Evolutionary conservation across 106 monocot genomes (phyloP), one percentile per base, ranked within the genome.

Genomic region (Dioscorea alata): DNA sequence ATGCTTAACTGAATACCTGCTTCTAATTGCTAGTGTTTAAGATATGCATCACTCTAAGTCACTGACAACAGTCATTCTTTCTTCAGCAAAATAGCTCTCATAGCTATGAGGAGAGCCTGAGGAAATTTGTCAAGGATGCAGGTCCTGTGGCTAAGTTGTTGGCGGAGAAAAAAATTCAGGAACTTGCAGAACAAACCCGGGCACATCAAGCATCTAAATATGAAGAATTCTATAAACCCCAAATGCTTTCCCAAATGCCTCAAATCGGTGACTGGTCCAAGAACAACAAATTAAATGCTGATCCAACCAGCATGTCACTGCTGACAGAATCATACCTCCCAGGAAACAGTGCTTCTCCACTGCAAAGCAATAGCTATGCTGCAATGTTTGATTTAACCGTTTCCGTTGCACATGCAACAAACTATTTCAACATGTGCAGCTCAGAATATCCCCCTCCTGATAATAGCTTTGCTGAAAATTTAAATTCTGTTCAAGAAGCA

Each of bases 91-190:
- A 48, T 1, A 53, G 32, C 33, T 51, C 67, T 25, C 50, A n/a
- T 4, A 72, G 67, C 51, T 85, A 78, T 60, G 64, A 51, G 58
- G 85, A 78, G 34, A 85, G 85, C 71, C 23, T 85, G 60, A 35
- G 54, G 4, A 60, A 8, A 2, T 85, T 78, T 25, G 74, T 78
- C 32, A 81, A 71, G 60, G 60, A 74, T 56, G 78, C 78, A n/a
- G 78, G 85, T 12, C 73, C 65, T 18, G 15, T 60, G 23, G 81
- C 85, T 8, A 80, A 72, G 20, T 31, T 51, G 22, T 63, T 71
- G 15, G 85, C 78, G 33, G 77, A 81, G 31, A 32, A 10, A 20
- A 76, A 58, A 23, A 76, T 58, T 42, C 56, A 34, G 14, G 80
- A 75, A 50, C 69, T 62, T 23, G 54, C 18, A 10, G 34, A 57